These are phyloP conservation scores for Agrocybe chaxingu DNA, from an alignment of 768 basidiomycete genomes.

Conservation along the genomic window DNA sequence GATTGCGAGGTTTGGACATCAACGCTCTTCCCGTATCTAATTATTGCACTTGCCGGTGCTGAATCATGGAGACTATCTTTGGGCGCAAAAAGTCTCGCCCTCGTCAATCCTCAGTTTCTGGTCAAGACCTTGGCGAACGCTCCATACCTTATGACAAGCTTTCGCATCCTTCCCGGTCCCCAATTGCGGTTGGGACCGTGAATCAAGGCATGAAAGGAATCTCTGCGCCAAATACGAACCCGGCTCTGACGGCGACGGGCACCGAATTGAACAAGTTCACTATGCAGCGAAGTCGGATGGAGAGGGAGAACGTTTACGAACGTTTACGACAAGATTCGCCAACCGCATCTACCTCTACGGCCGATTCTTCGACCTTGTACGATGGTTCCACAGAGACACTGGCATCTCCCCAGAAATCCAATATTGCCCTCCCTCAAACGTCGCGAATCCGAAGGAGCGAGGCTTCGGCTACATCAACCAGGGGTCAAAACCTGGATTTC, in stretches of 20 bases:
- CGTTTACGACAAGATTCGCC: slow-evolving; percentile 48
- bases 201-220: slow-evolving; percentile 62
- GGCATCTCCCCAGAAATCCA: slow-evolving; percentile 26
- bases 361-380: slow-evolving; percentile 59
- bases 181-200: slow-evolving; percentile 52
- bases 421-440: slow-evolving; percentile 28
- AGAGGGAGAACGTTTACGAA: slow-evolving; percentile 53
- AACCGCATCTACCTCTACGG: slow-evolving; percentile 44
- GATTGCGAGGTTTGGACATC: background rate
- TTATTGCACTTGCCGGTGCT: background rate
- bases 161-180: slow-evolving; percentile 52
- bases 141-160: slow-evolving; percentile 76
- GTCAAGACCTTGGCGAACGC: slow-evolving; percentile 57
- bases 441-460: slow-evolving; percentile 52
- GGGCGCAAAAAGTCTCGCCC: slow-evolving; percentile 60
- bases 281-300: slow-evolving; percentile 45
- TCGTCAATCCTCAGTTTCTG: slow-evolving; percentile 60
- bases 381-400: slow-evolving; percentile 44
- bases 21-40: background rate
- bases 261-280: slow-evolving; percentile 67
- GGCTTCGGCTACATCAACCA: slow-evolving; percentile 47
- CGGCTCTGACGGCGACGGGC: slow-evolving; percentile 67
- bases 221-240: slow-evolving; percentile 83
- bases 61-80: slow-evolving; percentile 63
- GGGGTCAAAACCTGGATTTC: slow-evolving; percentile 56